Conservation (phyloP, 345 rosid genomes). For the Eucalyptus erythrocorys region DNA sequence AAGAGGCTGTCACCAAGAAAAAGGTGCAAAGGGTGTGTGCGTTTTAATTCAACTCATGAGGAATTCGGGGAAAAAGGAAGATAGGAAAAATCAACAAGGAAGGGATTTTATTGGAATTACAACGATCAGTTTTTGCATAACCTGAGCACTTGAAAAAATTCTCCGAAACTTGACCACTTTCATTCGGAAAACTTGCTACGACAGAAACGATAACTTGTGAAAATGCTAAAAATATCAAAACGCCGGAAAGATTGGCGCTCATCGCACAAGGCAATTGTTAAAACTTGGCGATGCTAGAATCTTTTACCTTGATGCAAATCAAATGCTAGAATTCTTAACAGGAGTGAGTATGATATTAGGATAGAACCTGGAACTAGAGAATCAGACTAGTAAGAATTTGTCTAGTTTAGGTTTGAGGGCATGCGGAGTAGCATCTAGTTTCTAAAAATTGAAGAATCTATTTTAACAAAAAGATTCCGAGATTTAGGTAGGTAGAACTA, state of each 20-base stretch:
- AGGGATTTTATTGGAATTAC: not conserved
- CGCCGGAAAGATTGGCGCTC: not conserved
- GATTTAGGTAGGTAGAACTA: not conserved
- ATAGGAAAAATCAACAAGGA: not conserved
- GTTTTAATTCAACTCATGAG: not conserved
- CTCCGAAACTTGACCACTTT: not conserved
- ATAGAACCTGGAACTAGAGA: too few relatives aligned
- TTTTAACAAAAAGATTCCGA: rapidly evolving
- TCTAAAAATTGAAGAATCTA: not conserved
- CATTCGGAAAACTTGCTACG: not conserved
- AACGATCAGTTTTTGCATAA: not conserved
- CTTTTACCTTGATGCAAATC: not conserved
- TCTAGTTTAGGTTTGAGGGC: rapidly evolving
- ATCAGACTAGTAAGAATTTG: too few relatives aligned
- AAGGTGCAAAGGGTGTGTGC: not conserved
- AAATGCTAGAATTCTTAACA: not conserved
- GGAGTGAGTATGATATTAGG: not conserved
- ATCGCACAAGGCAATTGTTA: not conserved
- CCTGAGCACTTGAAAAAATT: not conserved
- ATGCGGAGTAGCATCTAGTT: not conserved
- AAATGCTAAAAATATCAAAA: not conserved
- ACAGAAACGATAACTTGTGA: not conserved
- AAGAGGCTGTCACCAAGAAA: not conserved
- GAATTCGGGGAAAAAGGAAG: not conserved
- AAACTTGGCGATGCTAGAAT: not conserved